Evolutionary conservation across 306 rosid genomes (phyloP), one percentile per base, ranked within the genome.

Genomic region (Prunus padus): DNA sequence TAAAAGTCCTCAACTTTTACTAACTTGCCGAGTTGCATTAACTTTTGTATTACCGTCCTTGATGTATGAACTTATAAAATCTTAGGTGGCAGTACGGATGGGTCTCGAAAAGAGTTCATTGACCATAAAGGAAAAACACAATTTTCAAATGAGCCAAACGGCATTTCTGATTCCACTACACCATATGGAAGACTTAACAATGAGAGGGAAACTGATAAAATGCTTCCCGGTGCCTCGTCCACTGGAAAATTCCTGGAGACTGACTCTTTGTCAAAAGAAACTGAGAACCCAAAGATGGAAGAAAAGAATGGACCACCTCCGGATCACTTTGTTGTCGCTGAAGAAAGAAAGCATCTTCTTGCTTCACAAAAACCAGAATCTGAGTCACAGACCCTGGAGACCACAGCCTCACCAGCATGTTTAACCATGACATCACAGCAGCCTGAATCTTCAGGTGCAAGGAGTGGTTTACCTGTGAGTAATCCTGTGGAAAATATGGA

Each of bases 71-170:
- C 67, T 60, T 64, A 66, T 70, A 55, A 73, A 54, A 71, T 50
- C 75, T 74, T 75, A 75, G 82, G 78, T 87, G 79, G 77, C 71
- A 79, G 75, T 87, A 67, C 75, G 77, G 96, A 92, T 84, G 93
- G 90, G 31, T 76, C 86, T 79, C 86, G 78, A 59, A 90, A 85
- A 76, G 99, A 96, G 63, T 81, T 76, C 62, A 50, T 82, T 60
- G 97, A 92, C 70, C 89, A 82, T 55, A 96, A 85, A 84, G 97
- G 94, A 74, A 89, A 90, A 82, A 71, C 77, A 51, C 96, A 86
- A 78, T 87, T 89, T 71, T 83, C 85, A 54, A 87, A 80, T 82
- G 99, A 92, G 54, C 85, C 73, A 50, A 86, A 87, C 73, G 76
- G 56, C 75, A 57, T 77, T 50, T 81, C 86, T 68, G 99, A 92